Conservation (phyloP, 2,329 filamentous ascomycete genomes). For the Fusarium sterilihyphosum region DNA sequence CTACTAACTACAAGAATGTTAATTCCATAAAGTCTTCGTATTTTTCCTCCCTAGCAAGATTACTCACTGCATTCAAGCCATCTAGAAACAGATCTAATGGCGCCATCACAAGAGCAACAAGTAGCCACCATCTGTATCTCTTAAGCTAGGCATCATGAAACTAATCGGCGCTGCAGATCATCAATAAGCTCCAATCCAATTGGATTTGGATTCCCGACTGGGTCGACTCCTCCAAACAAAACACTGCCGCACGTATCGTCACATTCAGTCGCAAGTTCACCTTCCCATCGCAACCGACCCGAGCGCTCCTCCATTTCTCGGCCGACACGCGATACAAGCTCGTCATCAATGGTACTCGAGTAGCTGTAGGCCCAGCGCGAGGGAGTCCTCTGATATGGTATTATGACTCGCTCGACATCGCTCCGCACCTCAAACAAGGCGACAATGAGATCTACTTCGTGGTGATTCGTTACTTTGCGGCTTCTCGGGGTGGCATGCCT, state of each 20-base stretch:
- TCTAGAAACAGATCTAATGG: not conserved
- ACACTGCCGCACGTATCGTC: not conserved
- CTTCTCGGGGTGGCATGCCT: not conserved
- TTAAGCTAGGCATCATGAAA: rapidly evolving
- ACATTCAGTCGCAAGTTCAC: not conserved
- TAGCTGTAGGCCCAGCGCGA: not conserved
- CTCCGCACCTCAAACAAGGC: not conserved
- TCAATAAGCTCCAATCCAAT: not conserved
- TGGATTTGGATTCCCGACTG: not conserved
- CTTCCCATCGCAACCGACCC: not conserved
- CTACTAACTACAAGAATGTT: rapidly evolving
- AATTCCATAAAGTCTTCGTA: not conserved
- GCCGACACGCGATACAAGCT: not conserved
- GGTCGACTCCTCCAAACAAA: not conserved
- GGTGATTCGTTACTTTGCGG: not conserved
- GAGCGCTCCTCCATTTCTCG: not conserved
- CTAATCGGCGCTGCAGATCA: not conserved
- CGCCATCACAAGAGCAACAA: not conserved
- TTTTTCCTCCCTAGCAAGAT: not conserved
- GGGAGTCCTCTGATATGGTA: not conserved
- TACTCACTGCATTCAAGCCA: rapidly evolving
- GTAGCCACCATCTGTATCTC: not conserved
- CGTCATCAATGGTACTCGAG: not conserved
- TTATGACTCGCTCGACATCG: not conserved
- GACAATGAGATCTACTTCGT: not conserved